These are phyloP conservation scores for Solanum tacnaense DNA, from an alignment of 257 asterid species.

Conservation along the genomic window DNA sequence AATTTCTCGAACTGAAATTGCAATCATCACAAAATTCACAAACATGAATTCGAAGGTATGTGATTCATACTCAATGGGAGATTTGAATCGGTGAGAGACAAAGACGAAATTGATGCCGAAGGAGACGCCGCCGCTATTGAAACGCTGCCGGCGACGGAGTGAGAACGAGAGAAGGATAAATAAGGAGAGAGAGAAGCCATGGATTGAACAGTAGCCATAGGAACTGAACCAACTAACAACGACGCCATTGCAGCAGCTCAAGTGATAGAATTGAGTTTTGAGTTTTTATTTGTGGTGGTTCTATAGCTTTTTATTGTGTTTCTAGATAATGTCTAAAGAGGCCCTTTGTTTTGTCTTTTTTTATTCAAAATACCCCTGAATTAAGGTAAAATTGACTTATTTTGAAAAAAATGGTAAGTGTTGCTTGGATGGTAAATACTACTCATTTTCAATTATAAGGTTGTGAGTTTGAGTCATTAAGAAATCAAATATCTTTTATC, in stretches of 20 bases:
- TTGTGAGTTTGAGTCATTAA: fast-evolving
- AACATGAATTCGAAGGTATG: background rate
- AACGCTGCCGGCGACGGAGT: constrained; percentile 17
- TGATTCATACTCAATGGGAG: constrained; percentile 50
- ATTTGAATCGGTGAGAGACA: constrained; percentile 15
- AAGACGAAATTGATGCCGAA: constrained; percentile 13
- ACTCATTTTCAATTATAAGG: no score
- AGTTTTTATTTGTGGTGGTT: background rate
- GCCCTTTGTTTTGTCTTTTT: background rate
- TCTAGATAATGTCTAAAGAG: background rate
- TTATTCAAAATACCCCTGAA: background rate
- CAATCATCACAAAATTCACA: background rate
- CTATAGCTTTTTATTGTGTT: background rate
- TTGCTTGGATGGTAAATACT: background rate
- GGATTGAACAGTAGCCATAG: constrained; percentile 37
- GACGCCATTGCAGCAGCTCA: constrained; percentile 44
- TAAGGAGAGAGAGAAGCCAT: constrained; percentile 13
- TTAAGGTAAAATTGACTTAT: background rate
- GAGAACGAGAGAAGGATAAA: constrained; percentile 47
- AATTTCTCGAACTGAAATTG: background rate
- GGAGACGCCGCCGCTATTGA: constrained; percentile 18
- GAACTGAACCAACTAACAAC: constrained; percentile 47
- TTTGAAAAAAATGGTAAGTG: background rate
- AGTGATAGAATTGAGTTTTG: background rate
- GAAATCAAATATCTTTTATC: background rate